Base-by-base conservation (phyloP, 352 stramenopile genomes). In the Pythium rhizo-oryzae region DNA sequence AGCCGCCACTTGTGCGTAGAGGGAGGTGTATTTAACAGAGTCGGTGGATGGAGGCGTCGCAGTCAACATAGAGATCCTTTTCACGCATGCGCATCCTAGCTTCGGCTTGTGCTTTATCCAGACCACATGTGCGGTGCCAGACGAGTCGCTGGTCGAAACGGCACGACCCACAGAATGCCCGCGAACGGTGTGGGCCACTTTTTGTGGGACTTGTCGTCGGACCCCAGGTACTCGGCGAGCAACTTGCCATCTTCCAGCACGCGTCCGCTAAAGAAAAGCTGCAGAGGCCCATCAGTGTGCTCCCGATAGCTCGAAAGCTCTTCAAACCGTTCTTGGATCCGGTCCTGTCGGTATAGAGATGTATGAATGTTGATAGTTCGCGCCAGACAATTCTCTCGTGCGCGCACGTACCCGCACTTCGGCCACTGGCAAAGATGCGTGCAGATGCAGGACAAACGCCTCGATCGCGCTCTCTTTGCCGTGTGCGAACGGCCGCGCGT, bases 161-260 rank as follows among this genome's bases (percentile, higher is more conserved):
- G 81, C 11, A 88, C 57, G 28, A 90, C 77, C 80, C 81, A 92
- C 30, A 91, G 62, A 62, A 91, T 85, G 24, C 83, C 80, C 62
- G 69, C 79, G 56, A 82, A 89, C 16, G 78, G 82, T 46, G 75
- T 72, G n/a, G 77, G 55, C 80, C 82, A 91, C 19, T 23, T 19
- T 7, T 6, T 24, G 11, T 35, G 24, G 16, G 24, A 7, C 13
- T 43, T 16, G 24, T 28, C 25, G 41, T n/a, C 49, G 30, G 8
- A 8, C 1, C 47, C 41, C 0, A 91, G 55, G 63, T 89, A 89
- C 16, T 80, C 70, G 5, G 71, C 71, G 35, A 90, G 74, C 2
- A 63, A 57, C 46, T 79, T 75, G 35, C 72, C 69, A 35, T 82
- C 71, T 41, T 85, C 74, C 19, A 91, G 65, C 28, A 76, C 61